A percentile compares a stretch with the other conserved stretches of the same genome.
Conservation (phyloP, 2,329 filamentous ascomycete species). For the Truncatella angustata region DNA sequence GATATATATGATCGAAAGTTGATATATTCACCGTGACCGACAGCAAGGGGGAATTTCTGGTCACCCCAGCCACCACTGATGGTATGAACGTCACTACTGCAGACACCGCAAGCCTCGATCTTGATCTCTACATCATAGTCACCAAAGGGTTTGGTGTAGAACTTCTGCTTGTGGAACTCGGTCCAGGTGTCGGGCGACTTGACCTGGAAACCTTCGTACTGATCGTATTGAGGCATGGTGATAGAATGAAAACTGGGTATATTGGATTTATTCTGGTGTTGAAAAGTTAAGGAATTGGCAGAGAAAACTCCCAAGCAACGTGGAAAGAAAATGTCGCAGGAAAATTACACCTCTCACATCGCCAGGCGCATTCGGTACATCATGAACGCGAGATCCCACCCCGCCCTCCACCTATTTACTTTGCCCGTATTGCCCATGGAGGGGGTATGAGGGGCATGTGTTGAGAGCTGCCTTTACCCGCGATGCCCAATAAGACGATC, state of each 20-base stretch:
- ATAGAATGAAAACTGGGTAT: too few relatives aligned
- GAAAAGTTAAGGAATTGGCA: not conserved
- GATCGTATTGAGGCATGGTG: conserved; percentile 9
- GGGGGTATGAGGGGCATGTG: not conserved
- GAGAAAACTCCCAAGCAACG: not conserved
- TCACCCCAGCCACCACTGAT: conserved; percentile 33
- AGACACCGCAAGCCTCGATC: conserved; percentile 48
- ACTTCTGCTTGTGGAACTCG: conserved; percentile 23
- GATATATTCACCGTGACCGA: conserved; percentile 39
- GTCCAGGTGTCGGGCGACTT: conserved; percentile 10
- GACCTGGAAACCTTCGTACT: conserved; percentile 12
- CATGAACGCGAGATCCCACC: conserved; percentile 6
- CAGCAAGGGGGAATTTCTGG: conserved; percentile 37
- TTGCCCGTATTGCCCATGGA: not conserved
- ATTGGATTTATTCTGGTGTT: too few relatives aligned
- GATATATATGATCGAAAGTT: conserved; percentile 21
- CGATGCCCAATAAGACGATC: not conserved
- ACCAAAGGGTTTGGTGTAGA: conserved; percentile 43
- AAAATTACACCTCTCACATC: not conserved
- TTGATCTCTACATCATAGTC: conserved; percentile 47
- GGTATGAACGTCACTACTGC: conserved; percentile 42
- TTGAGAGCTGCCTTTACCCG: not conserved
- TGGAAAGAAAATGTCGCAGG: not conserved
- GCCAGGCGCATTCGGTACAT: not conserved
- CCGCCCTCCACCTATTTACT: conserved; percentile 8